Conservation (phyloP, 2,329 filamentous ascomycete genomes). For the Scortechinia acanthostroma region DNA sequence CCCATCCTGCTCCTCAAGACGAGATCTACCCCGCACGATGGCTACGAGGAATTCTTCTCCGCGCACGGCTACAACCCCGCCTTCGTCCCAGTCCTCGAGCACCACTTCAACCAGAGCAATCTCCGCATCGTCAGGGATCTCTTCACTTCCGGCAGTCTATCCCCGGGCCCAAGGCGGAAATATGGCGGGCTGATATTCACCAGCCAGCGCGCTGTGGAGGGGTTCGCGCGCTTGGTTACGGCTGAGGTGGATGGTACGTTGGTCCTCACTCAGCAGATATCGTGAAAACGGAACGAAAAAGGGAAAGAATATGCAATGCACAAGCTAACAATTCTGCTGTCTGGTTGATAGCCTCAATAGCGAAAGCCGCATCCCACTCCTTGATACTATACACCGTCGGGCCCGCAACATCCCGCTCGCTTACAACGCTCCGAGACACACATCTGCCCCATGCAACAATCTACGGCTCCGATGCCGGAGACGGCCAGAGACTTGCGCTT, state of each 20-base stretch:
- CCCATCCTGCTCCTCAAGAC: constrained; percentile 38
- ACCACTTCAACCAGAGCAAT: constrained; percentile 25
- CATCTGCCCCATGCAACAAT: constrained; percentile 28
- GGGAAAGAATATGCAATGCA: no score
- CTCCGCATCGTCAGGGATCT: constrained; percentile 21
- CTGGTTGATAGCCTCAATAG: no score
- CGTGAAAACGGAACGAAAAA: no score
- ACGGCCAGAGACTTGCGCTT: constrained; percentile 44
- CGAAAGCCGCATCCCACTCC: neutral
- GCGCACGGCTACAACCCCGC: constrained; percentile 7
- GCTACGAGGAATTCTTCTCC: constrained; percentile 33
- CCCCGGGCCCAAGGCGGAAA: constrained; percentile 7
- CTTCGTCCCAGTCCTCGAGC: constrained; percentile 35
- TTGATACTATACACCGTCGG: constrained; percentile 33
- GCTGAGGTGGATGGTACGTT: constrained; percentile 8
- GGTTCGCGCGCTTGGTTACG: constrained; percentile 23
- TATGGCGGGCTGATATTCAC: constrained; percentile 40
- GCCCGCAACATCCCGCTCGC: constrained; percentile 38
- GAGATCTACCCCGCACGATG: constrained; percentile 29
- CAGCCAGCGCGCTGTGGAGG: constrained; percentile 36
- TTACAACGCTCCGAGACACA: constrained; percentile 32
- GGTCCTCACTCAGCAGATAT: neutral
- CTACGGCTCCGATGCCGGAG: constrained; percentile 48
- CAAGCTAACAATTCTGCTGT: no score
- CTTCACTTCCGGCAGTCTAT: constrained; percentile 13